These are phyloP conservation scores for Porodaedalea pini DNA, from an alignment of 1,284 basidiomycete genomes.

Conservation along the genomic window DNA sequence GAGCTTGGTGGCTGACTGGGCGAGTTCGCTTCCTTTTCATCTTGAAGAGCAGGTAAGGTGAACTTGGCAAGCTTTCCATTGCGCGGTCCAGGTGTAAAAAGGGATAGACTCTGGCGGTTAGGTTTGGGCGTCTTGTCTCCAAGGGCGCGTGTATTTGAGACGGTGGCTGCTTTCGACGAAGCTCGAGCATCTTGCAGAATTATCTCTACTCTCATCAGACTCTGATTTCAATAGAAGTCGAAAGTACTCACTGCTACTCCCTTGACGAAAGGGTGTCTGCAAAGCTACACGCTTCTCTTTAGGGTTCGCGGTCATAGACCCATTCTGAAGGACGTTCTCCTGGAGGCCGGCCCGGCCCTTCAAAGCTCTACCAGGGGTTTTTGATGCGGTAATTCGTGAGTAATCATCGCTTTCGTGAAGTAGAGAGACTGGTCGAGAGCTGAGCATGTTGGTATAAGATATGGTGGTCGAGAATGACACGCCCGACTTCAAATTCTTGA, in stretches of 20 bases:
- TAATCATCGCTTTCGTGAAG: slow-evolving; percentile 25
- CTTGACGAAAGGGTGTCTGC: slow-evolving; percentile 34
- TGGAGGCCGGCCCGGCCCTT: slow-evolving; percentile 41
- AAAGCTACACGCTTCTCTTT: slow-evolving; percentile 38
- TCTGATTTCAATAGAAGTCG: slow-evolving; percentile 1
- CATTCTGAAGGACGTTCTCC: slow-evolving; percentile 47
- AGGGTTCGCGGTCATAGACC: slow-evolving; percentile 37
- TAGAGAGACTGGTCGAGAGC: slow-evolving; percentile 40
- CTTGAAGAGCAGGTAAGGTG: slow-evolving; percentile 28
- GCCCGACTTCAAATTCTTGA: too few species aligned
- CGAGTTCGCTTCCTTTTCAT: slow-evolving; percentile 32
- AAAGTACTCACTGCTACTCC: slow-evolving; percentile 19
- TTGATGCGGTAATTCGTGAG: slow-evolving; percentile 24
- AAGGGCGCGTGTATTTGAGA: slow-evolving; percentile 42
- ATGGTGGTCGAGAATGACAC: too few species aligned
- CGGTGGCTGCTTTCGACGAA: slow-evolving; percentile 18
- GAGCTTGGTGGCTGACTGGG: slow-evolving; percentile 58
- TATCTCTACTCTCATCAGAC: slow-evolving; percentile 25
- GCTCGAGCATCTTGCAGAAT: slow-evolving; percentile 21
- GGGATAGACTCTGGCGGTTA: slow-evolving; percentile 43
- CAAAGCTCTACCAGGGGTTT: slow-evolving; percentile 49
- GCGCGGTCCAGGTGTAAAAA: slow-evolving; percentile 31
- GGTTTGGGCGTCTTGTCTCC: slow-evolving; percentile 53
- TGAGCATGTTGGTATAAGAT: slow-evolving; percentile 37
- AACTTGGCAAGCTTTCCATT: slow-evolving; percentile 34